Percentiles rank a stretch among this genome's conserved stretches.
phyloP scores from a whole-genome alignment of 805 yeast genomes.

The Yamadazyma olivae region DNA sequence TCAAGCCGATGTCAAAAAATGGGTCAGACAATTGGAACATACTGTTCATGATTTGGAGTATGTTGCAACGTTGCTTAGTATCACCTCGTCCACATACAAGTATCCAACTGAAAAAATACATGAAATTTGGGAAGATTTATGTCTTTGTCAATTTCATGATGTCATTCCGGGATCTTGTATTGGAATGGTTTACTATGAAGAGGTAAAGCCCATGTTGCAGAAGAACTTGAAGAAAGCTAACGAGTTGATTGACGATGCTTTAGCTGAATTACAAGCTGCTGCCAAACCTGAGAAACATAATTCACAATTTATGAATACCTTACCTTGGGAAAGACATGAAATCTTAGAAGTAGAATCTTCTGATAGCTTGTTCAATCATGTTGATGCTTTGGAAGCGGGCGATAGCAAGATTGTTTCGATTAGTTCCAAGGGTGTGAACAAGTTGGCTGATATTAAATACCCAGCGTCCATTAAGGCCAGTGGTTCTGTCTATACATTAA shows the following conservation, averaged over 20 bases:
- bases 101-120: constrained; percentile 74
- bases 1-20: constrained; percentile 81
- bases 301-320: constrained; percentile 44
- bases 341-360: constrained; percentile 33
- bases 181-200: constrained; percentile 81
- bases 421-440: constrained; percentile 17
- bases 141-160: constrained; percentile 93
- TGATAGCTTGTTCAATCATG: not conserved
- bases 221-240: constrained; percentile 53
- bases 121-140: constrained; percentile 81
- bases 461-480: constrained; percentile 48
- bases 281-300: constrained; percentile 1
- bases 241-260: constrained; percentile 49
- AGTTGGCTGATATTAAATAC: constrained; percentile 26
- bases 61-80: constrained; percentile 73
- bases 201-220: constrained; percentile 76
- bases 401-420: constrained; percentile 19
- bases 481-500: constrained; percentile 38
- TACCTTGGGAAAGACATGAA: constrained; percentile 61
- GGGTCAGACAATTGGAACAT: constrained; percentile 73
- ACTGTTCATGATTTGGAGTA: constrained; percentile 83
- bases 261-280: constrained; percentile 17
- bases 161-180: constrained; percentile 97
- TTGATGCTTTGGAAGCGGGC: constrained; percentile 1
- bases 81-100: constrained; percentile 47